Base-by-base conservation (phyloP, 2,329 filamentous ascomycete genomes). In the Tricladium varicosporioides region DNA sequence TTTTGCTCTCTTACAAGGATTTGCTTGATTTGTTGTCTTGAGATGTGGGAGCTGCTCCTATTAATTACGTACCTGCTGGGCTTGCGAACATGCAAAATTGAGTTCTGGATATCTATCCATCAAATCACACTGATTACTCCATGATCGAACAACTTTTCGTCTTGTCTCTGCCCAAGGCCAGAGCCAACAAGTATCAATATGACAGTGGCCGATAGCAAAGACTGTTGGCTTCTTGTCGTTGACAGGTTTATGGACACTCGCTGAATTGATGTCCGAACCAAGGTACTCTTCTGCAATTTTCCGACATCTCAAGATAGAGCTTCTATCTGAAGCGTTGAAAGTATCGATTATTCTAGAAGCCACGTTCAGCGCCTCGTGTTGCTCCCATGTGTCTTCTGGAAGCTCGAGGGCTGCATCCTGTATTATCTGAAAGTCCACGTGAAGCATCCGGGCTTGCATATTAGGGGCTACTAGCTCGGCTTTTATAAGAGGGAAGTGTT, bases 101-200 rank as follows among this genome's bases (percentile, higher is more conserved):
- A 95, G 87, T 75, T 99, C 94, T 0, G 92, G 91, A 64, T 97
- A 99, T 33, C 90, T 84, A 60, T 99, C 94, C 81, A 99, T 91
- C 66, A 99, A 77, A 68, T 96, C 89, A 73, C 92, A 96, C 73
- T 99, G 94, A 71, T 91, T 97, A 1, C 91, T 93, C 94, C 94
- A 99, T 9, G 92, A 97, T 47, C 94, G 85, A 15, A 88, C 92
- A 31, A 97, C 88, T 77, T 99, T 99, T 68, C 94, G 89, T 76
- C 95, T 97, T 0, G 94, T 97, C 77, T 99, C 94, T 9, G 89
- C 94, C 83, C 92, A 99, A 0, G 94, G 94, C 94, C 94, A 99
- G 36, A 99, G 80, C 94, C 94, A 99, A 74, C 93, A 97, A 27
- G 89, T 96, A 74, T 97, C 94, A 64, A 99, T 99, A 73, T 99